Conservation (phyloP, 768 basidiomycete species). For the Boletus vinaceobasis region DNA sequence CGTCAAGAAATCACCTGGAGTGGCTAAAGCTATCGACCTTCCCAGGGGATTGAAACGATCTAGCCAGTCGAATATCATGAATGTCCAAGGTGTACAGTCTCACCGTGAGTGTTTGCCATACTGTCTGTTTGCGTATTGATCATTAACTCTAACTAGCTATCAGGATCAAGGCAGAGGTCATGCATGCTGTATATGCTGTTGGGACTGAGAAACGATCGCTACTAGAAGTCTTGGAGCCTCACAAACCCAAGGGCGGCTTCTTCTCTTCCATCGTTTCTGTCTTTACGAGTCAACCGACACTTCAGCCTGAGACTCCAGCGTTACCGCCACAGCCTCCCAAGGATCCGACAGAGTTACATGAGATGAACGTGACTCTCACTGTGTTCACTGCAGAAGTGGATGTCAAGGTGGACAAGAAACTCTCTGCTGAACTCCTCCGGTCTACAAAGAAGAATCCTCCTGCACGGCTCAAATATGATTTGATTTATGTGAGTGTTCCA, state of each 20-base stretch:
- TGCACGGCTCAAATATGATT: constrained; percentile 62
- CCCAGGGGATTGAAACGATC: constrained; percentile 37
- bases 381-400: constrained; percentile 43
- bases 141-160: constrained; percentile 38
- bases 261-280: constrained; percentile 40
- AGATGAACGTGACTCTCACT: constrained; percentile 29
- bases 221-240: constrained; percentile 29
- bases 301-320: constrained; percentile 8
- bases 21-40: constrained; percentile 47
- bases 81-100: constrained; percentile 56
- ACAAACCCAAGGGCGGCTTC: constrained; percentile 39
- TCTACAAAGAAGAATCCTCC: constrained; percentile 97
- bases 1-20: constrained; percentile 59
- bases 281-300: constrained; percentile 17
- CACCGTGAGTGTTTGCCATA: constrained; percentile 46
- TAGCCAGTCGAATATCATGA: constrained; percentile 66
- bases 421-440: constrained; percentile 71
- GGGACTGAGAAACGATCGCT: constrained; percentile 40
- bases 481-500: constrained; percentile 58
- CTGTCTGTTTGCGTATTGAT: not conserved
- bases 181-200: constrained; percentile 11
- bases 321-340: constrained; percentile 14
- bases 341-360: constrained; percentile 24
- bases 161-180: constrained; percentile 7
- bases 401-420: constrained; percentile 62